phyloP scores from a whole-genome alignment of 257 asterid genomes.

The Cordia subcordata region DNA sequence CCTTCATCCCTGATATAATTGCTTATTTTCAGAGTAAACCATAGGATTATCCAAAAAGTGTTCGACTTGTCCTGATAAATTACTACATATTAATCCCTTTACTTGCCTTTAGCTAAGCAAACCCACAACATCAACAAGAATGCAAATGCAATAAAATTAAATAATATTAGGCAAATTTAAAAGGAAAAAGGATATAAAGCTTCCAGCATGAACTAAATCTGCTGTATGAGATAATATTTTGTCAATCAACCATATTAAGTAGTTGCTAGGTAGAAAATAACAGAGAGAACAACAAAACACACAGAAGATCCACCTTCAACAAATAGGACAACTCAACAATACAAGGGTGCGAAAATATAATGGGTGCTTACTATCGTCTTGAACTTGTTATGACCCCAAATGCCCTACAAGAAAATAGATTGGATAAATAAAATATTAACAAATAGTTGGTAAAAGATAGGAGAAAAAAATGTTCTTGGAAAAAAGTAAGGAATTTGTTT shows the following conservation, averaged over 20 bases:
- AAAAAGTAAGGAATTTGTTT: neutral
- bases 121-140: too few species aligned
- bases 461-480: too few species aligned
- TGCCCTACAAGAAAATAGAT: constrained; percentile 32
- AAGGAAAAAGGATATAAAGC: too few species aligned
- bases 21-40: neutral
- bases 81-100: too few species aligned
- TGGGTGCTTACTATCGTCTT: constrained; percentile 48
- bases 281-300: neutral
- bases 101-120: too few species aligned
- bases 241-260: too few species aligned
- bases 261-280: too few species aligned
- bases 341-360: neutral
- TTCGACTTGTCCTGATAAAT: constrained; percentile 11
- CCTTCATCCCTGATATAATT: constrained; percentile 21
- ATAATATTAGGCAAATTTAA: too few species aligned
- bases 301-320: neutral
- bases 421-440: neutral
- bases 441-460: neutral
- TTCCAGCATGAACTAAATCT: too few species aligned
- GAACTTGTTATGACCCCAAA: constrained; percentile 37
- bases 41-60: constrained; percentile 2
- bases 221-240: too few species aligned
- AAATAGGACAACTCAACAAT: neutral
- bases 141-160: too few species aligned